Base-by-base conservation (phyloP, 202 grass and related monocot species). In the Setaria italica region DNA sequence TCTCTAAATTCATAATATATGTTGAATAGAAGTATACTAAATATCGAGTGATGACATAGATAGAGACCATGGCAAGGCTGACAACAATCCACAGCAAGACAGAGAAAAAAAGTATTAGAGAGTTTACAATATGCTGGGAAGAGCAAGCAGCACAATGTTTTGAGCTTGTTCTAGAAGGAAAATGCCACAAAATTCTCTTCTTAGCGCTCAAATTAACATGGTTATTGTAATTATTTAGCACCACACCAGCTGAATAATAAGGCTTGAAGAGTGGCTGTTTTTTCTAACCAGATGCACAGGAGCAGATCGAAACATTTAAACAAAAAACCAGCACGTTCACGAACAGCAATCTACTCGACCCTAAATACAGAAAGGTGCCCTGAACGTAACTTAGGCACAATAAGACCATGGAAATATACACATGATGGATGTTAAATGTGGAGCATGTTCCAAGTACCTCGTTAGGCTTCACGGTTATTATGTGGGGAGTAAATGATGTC, bases 401-500 rank as follows among this genome's bases (percentile, higher is more conserved):
- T 39, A 63, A 87, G 49, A 82, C 20, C 35, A 78, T 9, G 63
- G 20, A 29, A 78, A 57, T 56, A 80, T 12, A 68, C 6, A 58
- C 21, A 76, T 29, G 29, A 46, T 70, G 39, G 2, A 82, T 76
- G 51, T 14, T 55, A 70, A 70, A 33, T 17, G 29, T 46, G 34
- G 47, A 71, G 19, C 34, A 62, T 70, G 63, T 80, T 79, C 13
- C 19, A 80, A 55, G 8, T 85, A 89, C 90, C 87, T 92, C 87
- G 11, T 89, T 87, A 33, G 90, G 87, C 75, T 92, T 92, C 70
- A 92, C 90, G 29, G 90, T 89, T 81, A 92, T 90, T 84, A 92
- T 89, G 81, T 92, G 90, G 21, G 90, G 91, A 86, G 91, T 93
- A 93, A 93, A 93, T 48, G 91, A 88, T 73, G 86, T 84, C 76